phyloP scores from a whole-genome alignment of 441 rosid genomes.

The Erysimum pusillum region DNA sequence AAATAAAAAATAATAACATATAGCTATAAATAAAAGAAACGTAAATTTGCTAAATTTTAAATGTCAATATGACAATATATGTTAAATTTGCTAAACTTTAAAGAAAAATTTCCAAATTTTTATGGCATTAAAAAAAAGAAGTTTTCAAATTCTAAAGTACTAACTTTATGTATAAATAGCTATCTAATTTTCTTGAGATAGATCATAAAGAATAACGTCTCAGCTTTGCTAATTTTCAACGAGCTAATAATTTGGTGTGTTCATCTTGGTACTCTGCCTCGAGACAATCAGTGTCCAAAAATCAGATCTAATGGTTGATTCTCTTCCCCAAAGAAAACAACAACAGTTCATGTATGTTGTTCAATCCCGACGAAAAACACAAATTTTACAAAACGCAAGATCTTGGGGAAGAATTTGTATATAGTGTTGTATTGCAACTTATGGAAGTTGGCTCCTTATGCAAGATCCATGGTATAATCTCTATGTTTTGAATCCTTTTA shows the following conservation, averaged over 20 bases:
- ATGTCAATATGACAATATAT: no score
- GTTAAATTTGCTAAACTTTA: no score
- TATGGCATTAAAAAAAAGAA: no score
- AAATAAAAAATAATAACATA: no score
- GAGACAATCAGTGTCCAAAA: not conserved
- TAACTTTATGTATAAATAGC: no score
- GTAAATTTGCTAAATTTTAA: no score
- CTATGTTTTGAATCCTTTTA: not conserved
- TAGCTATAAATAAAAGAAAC: no score
- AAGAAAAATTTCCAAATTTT: no score
- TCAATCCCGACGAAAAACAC: not conserved
- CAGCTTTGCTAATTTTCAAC: not conserved
- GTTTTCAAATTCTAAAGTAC: no score
- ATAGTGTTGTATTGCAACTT: not conserved
- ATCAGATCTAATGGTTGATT: not conserved
- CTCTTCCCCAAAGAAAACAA: not conserved
- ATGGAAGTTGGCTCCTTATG: not conserved
- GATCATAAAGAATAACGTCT: not conserved
- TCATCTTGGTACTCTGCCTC: not conserved
- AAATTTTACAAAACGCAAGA: not conserved
- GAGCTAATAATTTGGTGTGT: conserved; percentile 2
- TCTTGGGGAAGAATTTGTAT: not conserved
- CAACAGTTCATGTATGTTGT: not conserved
- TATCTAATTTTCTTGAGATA: no score
- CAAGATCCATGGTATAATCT: not conserved